Evolutionary conservation across 2,329 filamentous ascomycete species (phyloP).

Genomic region (Hymenoscyphus albidus): DNA sequence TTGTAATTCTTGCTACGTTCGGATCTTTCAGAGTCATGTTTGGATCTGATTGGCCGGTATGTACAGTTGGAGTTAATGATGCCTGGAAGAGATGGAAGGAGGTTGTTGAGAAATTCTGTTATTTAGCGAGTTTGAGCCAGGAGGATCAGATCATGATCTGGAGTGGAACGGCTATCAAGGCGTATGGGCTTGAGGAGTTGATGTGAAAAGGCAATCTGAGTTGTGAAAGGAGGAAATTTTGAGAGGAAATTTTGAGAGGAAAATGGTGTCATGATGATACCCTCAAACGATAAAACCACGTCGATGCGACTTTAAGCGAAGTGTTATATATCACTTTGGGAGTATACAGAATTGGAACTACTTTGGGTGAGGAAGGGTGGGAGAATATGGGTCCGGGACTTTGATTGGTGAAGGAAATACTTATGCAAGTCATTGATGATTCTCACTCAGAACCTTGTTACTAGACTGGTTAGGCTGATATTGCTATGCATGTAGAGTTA

Average conservation of each 20-base stretch:
- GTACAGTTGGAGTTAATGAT: conserved; percentile 57
- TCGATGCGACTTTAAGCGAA: not conserved
- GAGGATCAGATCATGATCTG: conserved; percentile 66
- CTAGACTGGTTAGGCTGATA: not conserved
- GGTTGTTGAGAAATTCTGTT: conserved; percentile 65
- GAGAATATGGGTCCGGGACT: not conserved
- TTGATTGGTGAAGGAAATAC: not conserved
- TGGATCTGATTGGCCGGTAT: conserved; percentile 91
- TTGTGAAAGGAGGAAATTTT: not conserved
- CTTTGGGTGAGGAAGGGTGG: not conserved
- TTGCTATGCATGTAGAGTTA: not conserved
- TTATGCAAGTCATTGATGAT: conserved; percentile 3
- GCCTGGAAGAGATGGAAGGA: conserved; percentile 75
- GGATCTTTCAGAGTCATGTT: conserved; percentile 75
- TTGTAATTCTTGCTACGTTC: conserved; percentile 68
- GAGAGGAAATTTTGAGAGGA: not conserved
- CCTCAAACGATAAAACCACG: not conserved
- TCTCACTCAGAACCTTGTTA: conserved; percentile 4
- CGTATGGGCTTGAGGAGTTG: conserved; percentile 53
- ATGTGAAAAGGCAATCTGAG: conserved; percentile 19
- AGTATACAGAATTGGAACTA: not conserved
- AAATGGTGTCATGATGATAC: not conserved
- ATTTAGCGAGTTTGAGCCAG: conserved; percentile 56
- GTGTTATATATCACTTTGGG: not conserved
- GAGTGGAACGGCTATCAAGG: conserved; percentile 66